Evolutionary conservation across 768 basidiomycete genomes (phyloP).

Genomic region (Amanita pseudoporphyria): DNA sequence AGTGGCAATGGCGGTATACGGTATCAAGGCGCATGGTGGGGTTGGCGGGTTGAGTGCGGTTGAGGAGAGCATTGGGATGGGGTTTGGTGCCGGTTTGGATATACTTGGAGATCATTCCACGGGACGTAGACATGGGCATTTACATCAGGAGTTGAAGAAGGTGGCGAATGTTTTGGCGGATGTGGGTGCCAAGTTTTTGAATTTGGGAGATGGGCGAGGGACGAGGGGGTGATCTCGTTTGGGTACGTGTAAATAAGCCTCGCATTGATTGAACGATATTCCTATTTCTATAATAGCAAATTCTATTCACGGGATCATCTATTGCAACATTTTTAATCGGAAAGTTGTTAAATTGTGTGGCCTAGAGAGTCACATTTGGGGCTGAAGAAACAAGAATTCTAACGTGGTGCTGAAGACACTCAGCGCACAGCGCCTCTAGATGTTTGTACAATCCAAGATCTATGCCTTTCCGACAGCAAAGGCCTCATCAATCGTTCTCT

Average conservation of each 20-base stretch:
- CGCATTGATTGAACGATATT: too few species aligned
- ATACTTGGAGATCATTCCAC: conserved; percentile 9
- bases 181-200: conserved; percentile 10
- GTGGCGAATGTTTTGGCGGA: conserved; percentile 16
- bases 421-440: background rate
- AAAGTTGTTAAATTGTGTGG: too few species aligned
- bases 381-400: background rate
- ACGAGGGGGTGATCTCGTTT: conserved; percentile 8
- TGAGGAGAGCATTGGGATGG: background rate
- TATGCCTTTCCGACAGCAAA: conserved; percentile 9
- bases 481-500: conserved; percentile 49
- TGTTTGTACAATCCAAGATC: background rate
- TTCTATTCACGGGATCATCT: too few species aligned
- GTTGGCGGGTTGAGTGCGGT: background rate
- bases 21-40: conserved; percentile 23
- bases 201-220: conserved; percentile 12
- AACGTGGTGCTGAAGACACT: background rate
- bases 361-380: too few species aligned
- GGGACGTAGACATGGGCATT: conserved; percentile 15
- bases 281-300: too few species aligned
- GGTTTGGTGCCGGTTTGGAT: conserved; percentile 12
- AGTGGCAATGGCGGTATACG: conserved; percentile 58
- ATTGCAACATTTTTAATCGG: too few species aligned
- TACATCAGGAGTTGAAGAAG: conserved; percentile 20
- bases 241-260: background rate